Evolutionary conservation across 441 rosid genomes (phyloP), one percentile per base, ranked within the genome.

Genomic region (Pelargonium cotyledonis): DNA sequence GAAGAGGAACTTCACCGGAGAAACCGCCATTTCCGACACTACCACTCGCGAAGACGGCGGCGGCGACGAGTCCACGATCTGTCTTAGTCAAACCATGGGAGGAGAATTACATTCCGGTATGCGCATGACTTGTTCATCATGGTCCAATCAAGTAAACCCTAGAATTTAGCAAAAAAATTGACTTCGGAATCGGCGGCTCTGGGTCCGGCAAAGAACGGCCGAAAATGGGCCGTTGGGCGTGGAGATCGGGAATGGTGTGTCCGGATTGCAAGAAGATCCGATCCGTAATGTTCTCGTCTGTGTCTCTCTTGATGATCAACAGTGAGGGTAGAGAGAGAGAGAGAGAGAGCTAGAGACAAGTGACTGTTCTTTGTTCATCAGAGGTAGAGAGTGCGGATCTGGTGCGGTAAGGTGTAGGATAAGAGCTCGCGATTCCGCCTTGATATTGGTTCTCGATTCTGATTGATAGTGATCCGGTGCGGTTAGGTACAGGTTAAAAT

Each of bases 1-100:
- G 65, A 90, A 85, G 80, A 95, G 89, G 84, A 95, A 86, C 74
- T 86, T 90, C 63, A 87, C 99, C n/a, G 95, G 97, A 58, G 98
- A 92, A 79, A 87, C 91, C 61, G 86, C 88, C 97, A 91, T 92
- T 75, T 66, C 68, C 53, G 6, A 11, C 9, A 64, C 18, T 51
- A 19, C 7, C 19, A 6, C 19, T 21, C 19, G 60, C 49, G 70
- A 11, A 53, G 58, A 51, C 58, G 58, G 15, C 14, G 18, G 15
- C 58, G 19, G 15, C 58, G n/a, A n/a, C n/a, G n/a, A n/a, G n/a
- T n/a, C n/a, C 15, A 1, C 12, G 60, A 49, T 55, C 61, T 55
- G 23, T n/a, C 38, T 67, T 41, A 53, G 40, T 46, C 61, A 29
- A 67, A 10, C 51, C 40, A 21, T 67, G 58, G 41, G 63, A 63